Conservation (phyloP, 2,329 filamentous ascomycete genomes). For the Calonectria hongkongensis region DNA sequence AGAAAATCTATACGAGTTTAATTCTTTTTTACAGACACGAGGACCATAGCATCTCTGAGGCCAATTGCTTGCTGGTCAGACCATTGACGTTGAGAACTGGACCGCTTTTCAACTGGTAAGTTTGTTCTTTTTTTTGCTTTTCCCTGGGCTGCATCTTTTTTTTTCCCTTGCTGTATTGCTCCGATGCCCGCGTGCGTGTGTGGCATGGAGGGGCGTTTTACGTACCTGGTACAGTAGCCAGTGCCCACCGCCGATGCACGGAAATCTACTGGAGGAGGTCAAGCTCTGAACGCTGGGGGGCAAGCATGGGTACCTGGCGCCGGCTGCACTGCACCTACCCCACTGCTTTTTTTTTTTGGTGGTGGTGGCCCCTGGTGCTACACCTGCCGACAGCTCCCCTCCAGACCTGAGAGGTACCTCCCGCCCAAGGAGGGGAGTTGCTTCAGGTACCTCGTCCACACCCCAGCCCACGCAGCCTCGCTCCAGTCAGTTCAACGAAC, state of each 20-base stretch:
- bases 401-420: constrained; percentile 36
- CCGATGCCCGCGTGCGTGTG: constrained; percentile 9
- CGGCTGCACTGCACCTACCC: constrained; percentile 48
- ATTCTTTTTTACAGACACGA: neutral
- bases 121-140: neutral
- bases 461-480: constrained; percentile 50
- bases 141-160: neutral
- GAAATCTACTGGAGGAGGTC: constrained; percentile 27
- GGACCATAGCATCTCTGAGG: neutral
- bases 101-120: constrained; percentile 23
- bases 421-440: constrained; percentile 24
- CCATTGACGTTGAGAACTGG: neutral
- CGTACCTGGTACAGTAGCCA: constrained; percentile 20
- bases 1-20: neutral
- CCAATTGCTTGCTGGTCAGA: constrained; percentile 9
- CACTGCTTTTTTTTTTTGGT: constrained; percentile 52
- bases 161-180: constrained; percentile 17
- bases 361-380: constrained; percentile 32
- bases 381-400: constrained; percentile 33
- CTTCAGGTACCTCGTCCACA: constrained; percentile 40
- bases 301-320: constrained; percentile 36
- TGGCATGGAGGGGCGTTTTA: constrained; percentile 34
- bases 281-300: constrained; percentile 15
- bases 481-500: constrained; percentile 54
- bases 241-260: constrained; percentile 37